Evolutionary conservation across 805 yeast genomes (phyloP).

Genomic region (Priceomyces melissophilus): DNA sequence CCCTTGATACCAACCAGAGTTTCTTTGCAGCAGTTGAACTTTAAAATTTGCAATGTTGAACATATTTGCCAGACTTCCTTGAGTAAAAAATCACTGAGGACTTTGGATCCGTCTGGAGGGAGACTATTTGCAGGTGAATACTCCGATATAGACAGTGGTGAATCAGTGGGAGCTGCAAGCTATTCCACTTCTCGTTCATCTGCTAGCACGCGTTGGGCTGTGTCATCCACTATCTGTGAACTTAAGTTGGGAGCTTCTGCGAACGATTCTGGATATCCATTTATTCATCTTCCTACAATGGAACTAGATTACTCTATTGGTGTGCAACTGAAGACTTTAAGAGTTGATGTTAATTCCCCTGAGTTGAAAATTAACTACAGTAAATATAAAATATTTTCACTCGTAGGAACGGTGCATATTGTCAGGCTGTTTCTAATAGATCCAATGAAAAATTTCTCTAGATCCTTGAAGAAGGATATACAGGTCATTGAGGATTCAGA

Average conservation of each 20-base stretch:
- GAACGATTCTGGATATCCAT: constrained; percentile 2
- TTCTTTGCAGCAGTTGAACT: too few species aligned
- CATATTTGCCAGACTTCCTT: not conserved
- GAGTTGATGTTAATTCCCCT: constrained; percentile 12
- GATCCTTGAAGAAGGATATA: constrained; percentile 21
- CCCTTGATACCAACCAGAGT: too few species aligned
- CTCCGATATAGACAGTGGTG: too few species aligned
- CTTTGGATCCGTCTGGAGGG: too few species aligned
- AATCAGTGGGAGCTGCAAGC: too few species aligned
- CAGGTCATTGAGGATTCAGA: not conserved
- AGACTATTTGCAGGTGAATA: too few species aligned
- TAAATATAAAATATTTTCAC: constrained; percentile 26
- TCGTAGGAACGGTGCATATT: constrained; percentile 32
- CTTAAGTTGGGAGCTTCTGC: too few species aligned
- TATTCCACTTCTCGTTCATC: too few species aligned
- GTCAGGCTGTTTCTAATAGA: constrained; percentile 25
- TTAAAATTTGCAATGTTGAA: too few species aligned
- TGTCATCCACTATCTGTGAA: too few species aligned
- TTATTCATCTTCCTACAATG: constrained; percentile 21
- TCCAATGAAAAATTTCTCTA: constrained; percentile 24
- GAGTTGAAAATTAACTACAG: constrained; percentile 21
- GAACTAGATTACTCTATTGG: constrained; percentile 2
- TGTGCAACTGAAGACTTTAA: constrained; percentile 8
- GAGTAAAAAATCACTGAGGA: constrained; percentile 5
- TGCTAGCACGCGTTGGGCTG: too few species aligned